A percentile compares a stretch with the other conserved stretches of the same genome.
These are phyloP conservation scores for Eucalyptus sp. DNA, from an alignment of 345 rosid genomes.

Conservation along the genomic window DNA sequence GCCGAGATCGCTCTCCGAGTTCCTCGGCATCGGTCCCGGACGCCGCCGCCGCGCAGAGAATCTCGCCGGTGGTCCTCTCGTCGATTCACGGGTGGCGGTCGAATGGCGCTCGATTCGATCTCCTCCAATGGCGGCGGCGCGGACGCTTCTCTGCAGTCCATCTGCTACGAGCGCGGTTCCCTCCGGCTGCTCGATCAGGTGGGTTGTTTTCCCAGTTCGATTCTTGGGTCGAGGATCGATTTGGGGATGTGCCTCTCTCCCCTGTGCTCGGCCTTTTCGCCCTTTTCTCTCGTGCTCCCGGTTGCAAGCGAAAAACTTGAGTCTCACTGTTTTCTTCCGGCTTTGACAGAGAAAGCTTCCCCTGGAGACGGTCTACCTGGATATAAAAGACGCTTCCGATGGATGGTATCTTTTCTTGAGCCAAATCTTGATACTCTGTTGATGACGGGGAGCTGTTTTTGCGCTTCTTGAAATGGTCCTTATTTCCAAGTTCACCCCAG, in stretches of 20 bases:
- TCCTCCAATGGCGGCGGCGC: not conserved
- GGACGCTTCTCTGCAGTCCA: slow-evolving; percentile 34
- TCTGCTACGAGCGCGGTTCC: slow-evolving; percentile 60
- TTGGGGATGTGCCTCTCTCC: not conserved
- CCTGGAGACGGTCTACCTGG: slow-evolving; percentile 49
- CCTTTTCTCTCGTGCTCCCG: not conserved
- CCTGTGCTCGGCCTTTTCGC: not conserved
- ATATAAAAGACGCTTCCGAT: slow-evolving; percentile 44
- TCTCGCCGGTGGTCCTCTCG: not conserved
- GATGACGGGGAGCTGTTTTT: not conserved
- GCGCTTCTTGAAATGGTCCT: not conserved
- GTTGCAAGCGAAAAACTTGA: not conserved
- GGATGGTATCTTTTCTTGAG: slow-evolving; percentile 51
- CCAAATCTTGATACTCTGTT: not conserved
- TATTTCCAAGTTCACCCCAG: not conserved
- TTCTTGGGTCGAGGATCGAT: not conserved
- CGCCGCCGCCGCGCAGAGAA: not conserved
- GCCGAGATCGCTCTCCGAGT: not conserved
- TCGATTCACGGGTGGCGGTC: not conserved
- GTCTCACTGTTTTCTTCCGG: not conserved
- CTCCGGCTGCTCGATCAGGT: slow-evolving; percentile 70
- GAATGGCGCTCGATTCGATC: slow-evolving; percentile 10
- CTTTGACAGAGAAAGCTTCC: slow-evolving; percentile 84
- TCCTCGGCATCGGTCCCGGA: not conserved
- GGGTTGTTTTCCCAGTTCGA: not conserved